Evolutionary conservation across 2,329 filamentous ascomycete genomes (phyloP).

Genomic region (Coniochaeta ligniaria): DNA sequence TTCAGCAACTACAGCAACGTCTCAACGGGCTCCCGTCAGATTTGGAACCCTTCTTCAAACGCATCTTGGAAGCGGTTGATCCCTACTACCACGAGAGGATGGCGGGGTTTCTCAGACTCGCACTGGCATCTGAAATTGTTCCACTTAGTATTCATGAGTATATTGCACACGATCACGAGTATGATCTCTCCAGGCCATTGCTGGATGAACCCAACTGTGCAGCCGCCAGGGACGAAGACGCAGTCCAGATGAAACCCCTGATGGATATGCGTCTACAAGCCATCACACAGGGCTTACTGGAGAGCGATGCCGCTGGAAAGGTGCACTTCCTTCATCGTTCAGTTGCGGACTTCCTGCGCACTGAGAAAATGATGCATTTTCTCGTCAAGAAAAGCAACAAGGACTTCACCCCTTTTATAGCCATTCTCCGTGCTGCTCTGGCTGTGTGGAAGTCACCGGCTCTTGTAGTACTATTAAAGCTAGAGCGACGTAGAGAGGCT

Average conservation of each 20-base stretch:
- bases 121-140: background rate
- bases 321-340: background rate
- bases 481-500: no score
- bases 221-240: background rate
- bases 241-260: background rate
- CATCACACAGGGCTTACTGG: background rate
- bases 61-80: slow-evolving; percentile 8
- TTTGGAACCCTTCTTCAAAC: slow-evolving; percentile 12
- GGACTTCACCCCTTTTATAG: background rate
- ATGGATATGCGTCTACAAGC: background rate
- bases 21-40: slow-evolving; percentile 10
- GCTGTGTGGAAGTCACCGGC: background rate
- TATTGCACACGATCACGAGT: background rate
- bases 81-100: background rate
- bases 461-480: background rate
- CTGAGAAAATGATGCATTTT: background rate
- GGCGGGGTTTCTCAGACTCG: background rate
- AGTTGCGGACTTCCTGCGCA: background rate
- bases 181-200: background rate
- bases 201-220: background rate
- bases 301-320: background rate
- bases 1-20: slow-evolving; percentile 6
- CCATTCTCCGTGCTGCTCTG: background rate
- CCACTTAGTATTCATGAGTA: background rate
- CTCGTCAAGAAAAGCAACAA: background rate